Percentiles rank a stretch among this genome's conserved stretches.
These are phyloP conservation scores for Alternaria panax DNA, from an alignment of 2,329 filamentous ascomycete species.

Conservation along the genomic window DNA sequence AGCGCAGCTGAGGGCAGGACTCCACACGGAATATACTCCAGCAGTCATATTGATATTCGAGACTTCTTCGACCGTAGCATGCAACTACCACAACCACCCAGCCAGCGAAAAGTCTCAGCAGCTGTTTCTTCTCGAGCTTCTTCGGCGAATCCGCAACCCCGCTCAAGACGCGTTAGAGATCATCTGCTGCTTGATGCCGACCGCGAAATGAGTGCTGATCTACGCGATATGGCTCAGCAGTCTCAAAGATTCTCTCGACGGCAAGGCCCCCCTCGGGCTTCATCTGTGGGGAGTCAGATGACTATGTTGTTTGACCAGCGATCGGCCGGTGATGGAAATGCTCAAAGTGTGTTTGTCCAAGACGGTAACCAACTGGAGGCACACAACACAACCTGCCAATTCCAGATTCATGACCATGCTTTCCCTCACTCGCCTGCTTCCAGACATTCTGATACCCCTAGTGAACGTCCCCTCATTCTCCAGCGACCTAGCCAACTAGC, in stretches of 20 bases:
- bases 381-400: background rate
- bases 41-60: slow-evolving; percentile 37
- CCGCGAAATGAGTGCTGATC: background rate
- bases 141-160: slow-evolving; percentile 2
- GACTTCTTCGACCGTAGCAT: slow-evolving; percentile 25
- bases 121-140: background rate
- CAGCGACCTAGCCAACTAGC: background rate
- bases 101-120: background rate
- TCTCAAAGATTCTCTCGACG: too few relatives aligned
- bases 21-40: background rate
- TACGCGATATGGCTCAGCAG: slow-evolving; percentile 6
- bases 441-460: background rate
- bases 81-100: background rate
- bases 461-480: background rate
- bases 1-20: slow-evolving; percentile 1
- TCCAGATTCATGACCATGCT: background rate
- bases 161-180: background rate
- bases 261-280: too few relatives aligned
- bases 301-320: background rate
- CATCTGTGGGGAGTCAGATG: background rate
- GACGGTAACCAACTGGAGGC: background rate
- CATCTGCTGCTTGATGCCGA: background rate
- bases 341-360: too few relatives aligned
- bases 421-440: background rate
- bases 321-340: background rate